Percentiles rank a stretch among this genome's conserved stretches.
Conservation (phyloP, 2,329 filamentous ascomycete genomes). For the Colletotrichum zoysiae region DNA sequence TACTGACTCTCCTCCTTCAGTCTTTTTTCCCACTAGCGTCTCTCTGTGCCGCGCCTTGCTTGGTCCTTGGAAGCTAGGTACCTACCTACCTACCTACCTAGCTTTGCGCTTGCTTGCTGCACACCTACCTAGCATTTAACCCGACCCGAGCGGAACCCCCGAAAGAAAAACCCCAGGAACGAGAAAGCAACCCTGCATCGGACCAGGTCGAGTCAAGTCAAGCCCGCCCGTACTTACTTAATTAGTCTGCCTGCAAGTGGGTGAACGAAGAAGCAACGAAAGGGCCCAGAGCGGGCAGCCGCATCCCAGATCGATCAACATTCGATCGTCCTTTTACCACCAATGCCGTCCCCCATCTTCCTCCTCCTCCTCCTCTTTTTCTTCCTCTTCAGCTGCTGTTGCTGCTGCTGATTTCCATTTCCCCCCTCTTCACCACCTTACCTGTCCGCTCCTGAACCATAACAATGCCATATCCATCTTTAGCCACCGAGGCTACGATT, state of each 20-base stretch:
- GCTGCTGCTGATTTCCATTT: not conserved
- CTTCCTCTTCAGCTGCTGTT: not conserved
- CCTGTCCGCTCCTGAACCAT: not conserved
- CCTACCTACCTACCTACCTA: not conserved
- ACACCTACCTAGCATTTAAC: not conserved
- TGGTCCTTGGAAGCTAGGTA: not conserved
- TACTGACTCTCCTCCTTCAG: not conserved
- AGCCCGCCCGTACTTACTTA: not conserved
- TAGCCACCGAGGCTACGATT: constrained; percentile 37
- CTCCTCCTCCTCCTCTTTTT: not conserved
- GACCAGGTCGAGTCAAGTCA: constrained; percentile 14
- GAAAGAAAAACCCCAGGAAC: not conserved
- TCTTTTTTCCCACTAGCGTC: not conserved
- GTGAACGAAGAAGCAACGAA: constrained; percentile 29
- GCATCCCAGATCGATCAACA: constrained; percentile 35
- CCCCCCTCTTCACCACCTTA: not conserved
- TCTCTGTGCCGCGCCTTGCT: not conserved
- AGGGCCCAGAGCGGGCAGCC: constrained; percentile 24
- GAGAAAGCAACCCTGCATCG: constrained; percentile 24
- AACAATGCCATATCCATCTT: constrained; percentile 36
- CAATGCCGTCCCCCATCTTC: constrained; percentile 8
- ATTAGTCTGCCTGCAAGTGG: constrained; percentile 10
- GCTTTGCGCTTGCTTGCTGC: constrained; percentile 15
- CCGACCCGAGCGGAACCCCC: constrained; percentile 17
- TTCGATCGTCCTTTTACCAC: constrained; percentile 23